phyloP scores from a whole-genome alignment of 2,329 filamentous ascomycete species.

The Penicillium sp. region DNA sequence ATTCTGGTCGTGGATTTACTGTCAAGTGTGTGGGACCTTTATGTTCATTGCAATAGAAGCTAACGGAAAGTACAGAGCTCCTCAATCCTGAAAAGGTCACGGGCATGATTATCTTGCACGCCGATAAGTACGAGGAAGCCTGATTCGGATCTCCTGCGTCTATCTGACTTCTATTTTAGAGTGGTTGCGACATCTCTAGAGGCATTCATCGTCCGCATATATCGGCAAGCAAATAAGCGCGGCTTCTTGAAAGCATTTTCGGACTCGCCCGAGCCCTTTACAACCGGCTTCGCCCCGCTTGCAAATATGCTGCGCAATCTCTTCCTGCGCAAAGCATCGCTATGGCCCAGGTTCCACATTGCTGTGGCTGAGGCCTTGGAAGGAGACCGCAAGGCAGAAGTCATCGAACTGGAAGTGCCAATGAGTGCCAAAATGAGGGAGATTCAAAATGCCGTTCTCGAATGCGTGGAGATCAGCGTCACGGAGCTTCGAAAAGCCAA shows the following conservation, averaged over 20 bases:
- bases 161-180: conserved; percentile 38
- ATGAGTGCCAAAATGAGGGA: conserved; percentile 94
- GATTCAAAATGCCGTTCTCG: conserved; percentile 90
- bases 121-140: conserved; percentile 59
- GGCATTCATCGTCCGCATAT: conserved; percentile 92
- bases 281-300: conserved; percentile 80
- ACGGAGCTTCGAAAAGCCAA: conserved; percentile 91
- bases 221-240: conserved; percentile 86
- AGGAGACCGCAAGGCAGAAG: conserved; percentile 87
- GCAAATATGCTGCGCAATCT: conserved; percentile 88
- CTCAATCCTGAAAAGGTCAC: conserved; percentile 81
- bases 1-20: conserved; percentile 93
- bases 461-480: conserved; percentile 94
- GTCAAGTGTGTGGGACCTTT: conserved; percentile 52
- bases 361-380: conserved; percentile 86
- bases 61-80: conserved; percentile 45
- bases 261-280: conserved; percentile 87
- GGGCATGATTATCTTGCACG: conserved; percentile 81
- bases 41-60: not conserved
- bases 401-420: conserved; percentile 91
- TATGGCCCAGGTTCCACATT: conserved; percentile 93
- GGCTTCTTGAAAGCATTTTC: conserved; percentile 97
- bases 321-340: conserved; percentile 79
- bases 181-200: conserved; percentile 83
- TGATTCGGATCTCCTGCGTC: not conserved